Percentiles rank a stretch among this genome's conserved stretches.
These are phyloP conservation scores for Smittium mucronatum DNA, from an alignment of 371 early-diverging fungal genomes.

Conservation along the genomic window DNA sequence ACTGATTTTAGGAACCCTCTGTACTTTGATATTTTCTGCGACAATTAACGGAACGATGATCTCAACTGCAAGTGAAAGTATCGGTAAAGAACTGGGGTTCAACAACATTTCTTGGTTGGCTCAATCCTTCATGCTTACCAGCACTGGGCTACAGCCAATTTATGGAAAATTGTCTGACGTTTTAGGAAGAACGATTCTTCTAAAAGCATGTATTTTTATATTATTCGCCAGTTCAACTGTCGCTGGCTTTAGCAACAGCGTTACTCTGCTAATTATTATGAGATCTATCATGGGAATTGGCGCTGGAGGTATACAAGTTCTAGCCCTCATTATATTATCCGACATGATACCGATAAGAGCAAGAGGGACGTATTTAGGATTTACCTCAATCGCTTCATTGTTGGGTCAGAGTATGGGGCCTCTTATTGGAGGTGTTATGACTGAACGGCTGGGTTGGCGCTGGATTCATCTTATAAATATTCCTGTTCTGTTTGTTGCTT, in stretches of 20 bases:
- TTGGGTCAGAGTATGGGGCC: slow-evolving; percentile 5
- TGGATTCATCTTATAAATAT: slow-evolving; percentile 55
- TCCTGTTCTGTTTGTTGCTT: slow-evolving; percentile 37
- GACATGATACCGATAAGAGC: slow-evolving; percentile 29
- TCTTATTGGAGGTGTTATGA: slow-evolving; percentile 4
- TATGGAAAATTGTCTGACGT: slow-evolving; percentile 30
- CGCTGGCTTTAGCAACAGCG: slow-evolving; percentile 37
- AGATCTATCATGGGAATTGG: slow-evolving; percentile 56
- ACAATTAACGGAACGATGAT: slow-evolving; percentile 59
- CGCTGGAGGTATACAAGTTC: slow-evolving; percentile 49
- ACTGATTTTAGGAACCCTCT: neutral
- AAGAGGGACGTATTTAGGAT: slow-evolving; percentile 27
- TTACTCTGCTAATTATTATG: slow-evolving; percentile 48
- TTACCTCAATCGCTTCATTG: neutral
- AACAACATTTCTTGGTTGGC: slow-evolving; percentile 31
- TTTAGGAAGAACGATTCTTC: slow-evolving; percentile 25
- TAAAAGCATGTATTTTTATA: slow-evolving; percentile 36
- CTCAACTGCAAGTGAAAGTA: slow-evolving; percentile 50
- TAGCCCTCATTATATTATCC: slow-evolving; percentile 31
- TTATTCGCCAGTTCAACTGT: slow-evolving; percentile 41
- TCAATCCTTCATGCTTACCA: slow-evolving; percentile 17
- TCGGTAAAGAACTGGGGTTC: slow-evolving; percentile 50
- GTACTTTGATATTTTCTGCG: slow-evolving; percentile 18
- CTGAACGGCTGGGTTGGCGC: slow-evolving; percentile 40
- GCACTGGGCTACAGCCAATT: slow-evolving; percentile 29